A percentile compares a stretch with the other conserved stretches of the same genome.
Conservation (phyloP, 2,329 filamentous ascomycete genomes). For the Akanthomyces lecanii region DNA sequence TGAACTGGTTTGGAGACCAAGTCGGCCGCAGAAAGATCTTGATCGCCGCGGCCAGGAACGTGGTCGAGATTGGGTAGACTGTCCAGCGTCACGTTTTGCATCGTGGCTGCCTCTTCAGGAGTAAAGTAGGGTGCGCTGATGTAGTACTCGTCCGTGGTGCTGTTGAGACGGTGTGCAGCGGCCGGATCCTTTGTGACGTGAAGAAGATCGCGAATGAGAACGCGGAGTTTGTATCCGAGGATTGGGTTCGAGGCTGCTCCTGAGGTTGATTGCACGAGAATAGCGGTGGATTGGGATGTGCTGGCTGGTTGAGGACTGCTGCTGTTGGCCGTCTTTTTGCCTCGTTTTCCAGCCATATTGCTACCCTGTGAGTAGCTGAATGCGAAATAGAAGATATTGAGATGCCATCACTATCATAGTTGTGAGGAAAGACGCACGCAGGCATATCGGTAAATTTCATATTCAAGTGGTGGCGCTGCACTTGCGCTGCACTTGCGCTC, state of each 20-base stretch:
- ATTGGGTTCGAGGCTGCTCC: no score
- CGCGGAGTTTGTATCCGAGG: constrained; percentile 19
- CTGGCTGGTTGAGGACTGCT: no score
- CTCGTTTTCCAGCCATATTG: neutral
- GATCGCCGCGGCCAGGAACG: neutral
- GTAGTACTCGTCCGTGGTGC: constrained; percentile 19
- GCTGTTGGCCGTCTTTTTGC: neutral
- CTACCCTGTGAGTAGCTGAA: neutral
- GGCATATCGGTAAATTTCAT: no score
- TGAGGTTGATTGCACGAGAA: neutral
- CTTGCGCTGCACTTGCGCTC: neutral
- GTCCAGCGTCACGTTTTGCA: constrained; percentile 17
- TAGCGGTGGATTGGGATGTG: no score
- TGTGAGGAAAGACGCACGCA: no score
- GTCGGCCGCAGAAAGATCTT: no score
- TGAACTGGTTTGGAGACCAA: constrained; percentile 9
- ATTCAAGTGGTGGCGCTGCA: neutral
- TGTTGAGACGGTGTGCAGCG: constrained; percentile 16
- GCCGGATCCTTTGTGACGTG: constrained; percentile 16
- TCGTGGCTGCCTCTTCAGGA: constrained; percentile 7
- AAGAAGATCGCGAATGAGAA: constrained; percentile 17
- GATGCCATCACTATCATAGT: neutral
- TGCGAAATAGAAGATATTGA: neutral
- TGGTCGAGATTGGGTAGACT: neutral
- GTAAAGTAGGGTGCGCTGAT: constrained; percentile 20